Base-by-base conservation (phyloP, 371 early-diverging fungal genomes). In the Haplosporangium sp. region DNA sequence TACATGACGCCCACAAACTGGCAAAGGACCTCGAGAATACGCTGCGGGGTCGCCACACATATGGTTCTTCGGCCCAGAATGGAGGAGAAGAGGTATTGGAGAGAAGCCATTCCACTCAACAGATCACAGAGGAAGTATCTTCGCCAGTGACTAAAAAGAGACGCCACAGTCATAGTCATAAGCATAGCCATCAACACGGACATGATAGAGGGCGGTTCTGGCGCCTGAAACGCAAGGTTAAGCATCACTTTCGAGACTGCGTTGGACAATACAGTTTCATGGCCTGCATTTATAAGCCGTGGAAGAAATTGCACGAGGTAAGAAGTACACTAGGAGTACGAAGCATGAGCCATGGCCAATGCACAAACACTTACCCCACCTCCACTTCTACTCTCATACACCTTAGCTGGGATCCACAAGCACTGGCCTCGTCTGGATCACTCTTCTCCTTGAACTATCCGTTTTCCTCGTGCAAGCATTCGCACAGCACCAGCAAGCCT, bases 11-110 rank as follows among this genome's bases (percentile, higher is more conserved):
- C 14, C 47, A 38, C 29, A 48, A 64, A 23, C 41, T 70, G 14
- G 70, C 70, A 0, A 43, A 70, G 18, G 42, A 51, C 18, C 23
- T 70, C 13, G 59, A 70, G 14, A 38, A 59, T 1, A 64, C 64
- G 7, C 11, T 69, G 16, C 70, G 63, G 13, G 58, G 36, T 2
- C 51, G 46, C 48, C 16, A 43, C 29, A 43, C 45, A 16, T 37
- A 58, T 13, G 57, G 69, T 4, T 63, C 21, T 38, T 46, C 55
- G 11, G n/a, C 47, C 14, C 51, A 48, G 11, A 55, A 55, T 12
- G n/a, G 11, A 5, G 2, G 42, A 41, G 14, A 46, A 59, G 29
- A 47, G 21, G 48, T 12, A 48, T 1, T 1, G 3, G 8, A 46
- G 48, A 10, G 47, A 36, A 48, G 16, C 29, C 29, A 29, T 29